Base-by-base conservation (phyloP, 148 eudicot genomes). In the Amaranthus cruentus region DNA sequence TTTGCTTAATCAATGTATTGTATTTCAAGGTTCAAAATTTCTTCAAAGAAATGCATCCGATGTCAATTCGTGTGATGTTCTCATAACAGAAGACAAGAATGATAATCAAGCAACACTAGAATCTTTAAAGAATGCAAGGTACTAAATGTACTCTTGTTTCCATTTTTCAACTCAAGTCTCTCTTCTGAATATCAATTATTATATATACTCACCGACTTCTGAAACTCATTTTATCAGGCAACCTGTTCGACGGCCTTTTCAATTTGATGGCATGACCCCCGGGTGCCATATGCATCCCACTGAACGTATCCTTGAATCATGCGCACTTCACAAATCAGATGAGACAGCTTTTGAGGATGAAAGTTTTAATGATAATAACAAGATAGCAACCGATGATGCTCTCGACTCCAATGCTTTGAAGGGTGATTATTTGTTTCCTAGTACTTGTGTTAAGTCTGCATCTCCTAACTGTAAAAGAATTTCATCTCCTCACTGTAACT, bases 391-490 rank as follows among this genome's bases (percentile, higher is more conserved):
- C 57, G 77, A 76, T 51, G 79, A 79, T 76, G 69, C 65, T 48
- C 43, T 62, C 11, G 71, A 28, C 38, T 28, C 38, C 38, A 28
- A 78, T 52, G 54, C n/a, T 49, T 72, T 69, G 63, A 50, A 70
- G 47, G 76, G 61, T 69, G 79, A 75, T 55, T 66, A 73, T 62
- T 44, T 50, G 15, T 69, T 73, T 59, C 65, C 80, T 73, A 75
- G 76, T 42, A 72, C 78, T 15, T 72, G 28, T 61, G 74, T 82
- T 42, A 85, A 80, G 70, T 77, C 85, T 56, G 46, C 77, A 59
- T 85, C 88, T 69, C 88, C 85, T 38, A 85, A 80, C 62, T 59
- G 77, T 71, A 85, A 85, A 75, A 77, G 88, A 71, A 76, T 85
- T 55, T 81, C 84, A 47, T 77, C 84, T 73, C 82, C 77, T 65